A percentile compares a stretch with the other conserved stretches of the same genome.
Conservation (phyloP, 371 early-diverging fungal species). For the Mortierella sp. region DNA sequence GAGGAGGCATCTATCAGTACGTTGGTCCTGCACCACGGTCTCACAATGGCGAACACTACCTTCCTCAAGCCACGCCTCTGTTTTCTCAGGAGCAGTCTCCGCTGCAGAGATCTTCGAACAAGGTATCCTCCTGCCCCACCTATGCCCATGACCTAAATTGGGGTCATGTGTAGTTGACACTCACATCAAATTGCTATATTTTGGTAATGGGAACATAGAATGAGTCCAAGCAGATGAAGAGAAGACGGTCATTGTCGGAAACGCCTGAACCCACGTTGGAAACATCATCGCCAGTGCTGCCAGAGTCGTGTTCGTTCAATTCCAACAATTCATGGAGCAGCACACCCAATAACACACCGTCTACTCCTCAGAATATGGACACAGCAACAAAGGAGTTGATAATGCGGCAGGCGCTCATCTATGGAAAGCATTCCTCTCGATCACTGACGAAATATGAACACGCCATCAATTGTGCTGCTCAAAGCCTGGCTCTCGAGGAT, state of each 20-base stretch:
- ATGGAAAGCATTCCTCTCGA: slow-evolving; percentile 61
- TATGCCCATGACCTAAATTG: neutral
- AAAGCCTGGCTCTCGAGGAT: slow-evolving; percentile 61
- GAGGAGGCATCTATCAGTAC: slow-evolving; percentile 28
- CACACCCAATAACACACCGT: slow-evolving; percentile 16
- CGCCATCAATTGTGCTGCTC: slow-evolving; percentile 66
- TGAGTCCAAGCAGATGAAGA: slow-evolving; percentile 22
- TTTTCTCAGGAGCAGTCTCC: slow-evolving; percentile 18
- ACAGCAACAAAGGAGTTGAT: slow-evolving; percentile 55
- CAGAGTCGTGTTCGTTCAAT: slow-evolving; percentile 39
- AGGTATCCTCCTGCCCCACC: slow-evolving; percentile 13
- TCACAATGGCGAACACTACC: slow-evolving; percentile 2
- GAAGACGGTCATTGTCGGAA: slow-evolving; percentile 34
- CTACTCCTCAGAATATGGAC: slow-evolving; percentile 11
- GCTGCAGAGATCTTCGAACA: slow-evolving; percentile 21
- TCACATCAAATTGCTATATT: neutral
- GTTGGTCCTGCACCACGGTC: slow-evolving; percentile 22
- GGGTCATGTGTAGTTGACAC: neutral
- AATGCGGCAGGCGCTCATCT: slow-evolving; percentile 64
- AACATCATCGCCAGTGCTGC: slow-evolving; percentile 24
- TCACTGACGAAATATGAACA: slow-evolving; percentile 65
- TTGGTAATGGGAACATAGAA: neutral
- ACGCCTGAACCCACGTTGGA: slow-evolving; percentile 13
- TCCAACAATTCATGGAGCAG: slow-evolving; percentile 31
- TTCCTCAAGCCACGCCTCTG: slow-evolving; percentile 17